phyloP scores from a whole-genome alignment of 257 asterid genomes.

The Forsythia viridissima region DNA sequence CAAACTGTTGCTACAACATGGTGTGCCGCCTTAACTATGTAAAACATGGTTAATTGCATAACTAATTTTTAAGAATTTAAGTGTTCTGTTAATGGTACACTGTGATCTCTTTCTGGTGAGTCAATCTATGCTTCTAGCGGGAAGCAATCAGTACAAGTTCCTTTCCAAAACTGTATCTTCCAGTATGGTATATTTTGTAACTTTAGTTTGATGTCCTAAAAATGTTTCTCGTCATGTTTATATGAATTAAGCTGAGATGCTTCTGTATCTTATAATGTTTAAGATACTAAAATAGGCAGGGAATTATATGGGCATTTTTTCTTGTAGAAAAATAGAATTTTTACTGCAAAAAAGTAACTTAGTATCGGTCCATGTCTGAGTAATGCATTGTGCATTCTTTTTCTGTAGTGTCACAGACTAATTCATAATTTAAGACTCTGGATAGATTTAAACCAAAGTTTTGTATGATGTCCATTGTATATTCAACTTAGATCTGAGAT shows the following conservation, averaged over 20 bases:
- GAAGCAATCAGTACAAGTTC: background rate
- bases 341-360: background rate
- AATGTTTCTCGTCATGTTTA: slow-evolving; percentile 14
- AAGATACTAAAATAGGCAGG: background rate
- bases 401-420: background rate
- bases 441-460: background rate
- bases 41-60: background rate
- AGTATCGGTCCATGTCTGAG: background rate
- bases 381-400: background rate
- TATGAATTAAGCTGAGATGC: slow-evolving; percentile 5
- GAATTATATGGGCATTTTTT: background rate
- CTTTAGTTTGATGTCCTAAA: slow-evolving; percentile 5
- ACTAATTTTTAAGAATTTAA: background rate
- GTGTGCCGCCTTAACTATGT: background rate
- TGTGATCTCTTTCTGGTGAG: background rate
- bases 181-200: background rate
- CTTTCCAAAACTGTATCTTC: background rate
- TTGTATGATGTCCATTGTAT: background rate
- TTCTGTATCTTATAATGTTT: background rate
- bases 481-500: background rate
- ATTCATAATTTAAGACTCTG: background rate
- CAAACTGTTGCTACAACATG: background rate
- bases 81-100: background rate
- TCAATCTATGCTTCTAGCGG: slow-evolving; percentile 7
- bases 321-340: background rate